Conservation (phyloP, 371 early-diverging fungal genomes). For the Rhizomucor pusillus region DNA sequence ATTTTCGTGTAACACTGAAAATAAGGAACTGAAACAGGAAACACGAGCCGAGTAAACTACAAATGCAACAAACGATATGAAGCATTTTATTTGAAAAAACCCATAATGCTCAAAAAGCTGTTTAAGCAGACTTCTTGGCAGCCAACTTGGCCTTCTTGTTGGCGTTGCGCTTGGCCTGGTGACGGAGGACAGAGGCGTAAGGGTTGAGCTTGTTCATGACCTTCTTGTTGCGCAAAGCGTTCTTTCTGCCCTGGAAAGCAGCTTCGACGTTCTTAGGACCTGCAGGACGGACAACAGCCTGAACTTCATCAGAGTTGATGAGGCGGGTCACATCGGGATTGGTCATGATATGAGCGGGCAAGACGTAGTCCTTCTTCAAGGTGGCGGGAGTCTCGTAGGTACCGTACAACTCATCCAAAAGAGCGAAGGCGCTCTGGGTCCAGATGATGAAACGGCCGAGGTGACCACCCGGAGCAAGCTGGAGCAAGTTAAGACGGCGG, state of each 20-base stretch:
- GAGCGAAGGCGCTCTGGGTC: conserved; percentile 97
- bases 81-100: not conserved
- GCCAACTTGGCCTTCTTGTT: conserved; percentile 59
- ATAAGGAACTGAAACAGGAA: too few species aligned
- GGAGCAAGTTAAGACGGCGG: conserved; percentile 93
- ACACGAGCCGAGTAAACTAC: too few species aligned
- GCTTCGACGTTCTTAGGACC: conserved; percentile 80
- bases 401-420: conserved; percentile 95
- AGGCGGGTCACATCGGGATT: conserved; percentile 96
- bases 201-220: conserved; percentile 96
- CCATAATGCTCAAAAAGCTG: conserved; percentile 49
- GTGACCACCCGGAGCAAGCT: conserved; percentile 99
- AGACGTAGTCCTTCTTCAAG: conserved; percentile 93
- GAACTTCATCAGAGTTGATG: conserved; percentile 98
- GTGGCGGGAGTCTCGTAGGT: conserved; percentile 77
- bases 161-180: conserved; percentile 76
- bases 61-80: not conserved
- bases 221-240: conserved; percentile 94
- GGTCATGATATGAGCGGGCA: conserved; percentile 88
- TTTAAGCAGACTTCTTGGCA: conserved; percentile 32
- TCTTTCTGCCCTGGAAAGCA: conserved; percentile 95
- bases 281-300: conserved; percentile 90
- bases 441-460: conserved; percentile 99
- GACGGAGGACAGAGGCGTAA: conserved; percentile 85
- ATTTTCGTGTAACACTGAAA: too few species aligned